phyloP scores from a whole-genome alignment of 139 green algal genomes.

The Spirogloea muscicola region DNA sequence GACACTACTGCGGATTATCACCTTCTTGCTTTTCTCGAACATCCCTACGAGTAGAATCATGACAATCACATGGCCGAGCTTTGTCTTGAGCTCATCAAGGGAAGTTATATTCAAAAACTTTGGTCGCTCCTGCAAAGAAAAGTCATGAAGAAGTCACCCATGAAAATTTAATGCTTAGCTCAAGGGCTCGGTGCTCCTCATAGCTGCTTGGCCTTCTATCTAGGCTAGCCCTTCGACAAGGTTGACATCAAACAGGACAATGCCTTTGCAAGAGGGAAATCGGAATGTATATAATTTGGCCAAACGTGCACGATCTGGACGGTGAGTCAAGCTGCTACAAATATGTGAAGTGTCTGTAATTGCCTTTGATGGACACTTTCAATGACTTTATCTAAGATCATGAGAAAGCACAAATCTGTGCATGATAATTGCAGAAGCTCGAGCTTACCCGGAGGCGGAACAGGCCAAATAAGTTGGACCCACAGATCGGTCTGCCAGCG shows the following conservation, averaged over 20 bases:
- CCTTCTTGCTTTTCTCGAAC: conserved; percentile 42
- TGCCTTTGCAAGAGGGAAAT: background rate
- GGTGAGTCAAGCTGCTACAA: background rate
- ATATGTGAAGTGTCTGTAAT: background rate
- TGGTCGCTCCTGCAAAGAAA: conserved; percentile 14
- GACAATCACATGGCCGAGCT: conserved; percentile 42
- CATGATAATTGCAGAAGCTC: background rate
- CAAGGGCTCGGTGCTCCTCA: too few species aligned
- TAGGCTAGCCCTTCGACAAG: background rate
- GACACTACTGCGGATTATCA: background rate
- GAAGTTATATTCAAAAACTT: conserved; percentile 19
- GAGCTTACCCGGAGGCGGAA: conserved; percentile 1
- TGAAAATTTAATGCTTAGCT: background rate
- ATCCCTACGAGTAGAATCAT: conserved; percentile 42
- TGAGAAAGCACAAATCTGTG: background rate
- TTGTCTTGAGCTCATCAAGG: conserved; percentile 35
- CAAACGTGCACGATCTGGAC: too few species aligned
- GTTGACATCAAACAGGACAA: background rate
- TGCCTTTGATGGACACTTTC: background rate
- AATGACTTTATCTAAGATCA: too few species aligned
- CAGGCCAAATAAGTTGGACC: conserved; percentile 18
- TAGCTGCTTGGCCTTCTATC: background rate
- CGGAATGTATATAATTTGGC: background rate
- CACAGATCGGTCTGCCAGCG: background rate
- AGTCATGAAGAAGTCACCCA: background rate